Conservation (phyloP, 108 stramenopile genomes). For the Parietichytrium sp. region DNA sequence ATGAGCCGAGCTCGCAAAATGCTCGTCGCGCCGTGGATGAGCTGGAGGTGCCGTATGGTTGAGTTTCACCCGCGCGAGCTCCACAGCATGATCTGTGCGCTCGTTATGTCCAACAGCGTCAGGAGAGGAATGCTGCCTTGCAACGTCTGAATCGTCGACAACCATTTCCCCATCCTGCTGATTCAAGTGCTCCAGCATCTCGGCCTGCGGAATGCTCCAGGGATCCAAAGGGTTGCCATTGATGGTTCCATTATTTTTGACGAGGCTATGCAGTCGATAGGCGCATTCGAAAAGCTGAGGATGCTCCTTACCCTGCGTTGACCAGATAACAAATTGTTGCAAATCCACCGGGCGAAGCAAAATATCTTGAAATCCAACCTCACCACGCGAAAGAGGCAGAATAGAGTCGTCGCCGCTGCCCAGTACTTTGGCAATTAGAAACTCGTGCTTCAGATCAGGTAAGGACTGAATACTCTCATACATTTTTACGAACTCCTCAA, state of each 20-base stretch:
- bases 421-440: not conserved
- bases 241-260: not conserved
- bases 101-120: no score
- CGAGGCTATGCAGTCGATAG: slow-evolving; percentile 17
- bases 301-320: not conserved
- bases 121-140: no score
- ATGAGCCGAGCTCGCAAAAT: no score
- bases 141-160: no score
- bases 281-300: not conserved
- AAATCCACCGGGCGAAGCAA: not conserved
- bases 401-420: not conserved
- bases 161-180: no score
- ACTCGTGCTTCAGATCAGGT: not conserved
- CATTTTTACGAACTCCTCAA: slow-evolving; percentile 8
- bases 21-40: no score
- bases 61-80: no score
- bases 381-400: not conserved
- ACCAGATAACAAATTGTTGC: not conserved
- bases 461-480: slow-evolving; percentile 13
- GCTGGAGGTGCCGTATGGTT: no score
- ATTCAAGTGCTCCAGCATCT: no score
- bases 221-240: not conserved
- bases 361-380: not conserved
- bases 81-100: no score
- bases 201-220: slow-evolving; percentile 9